Evolutionary conservation across 2,329 filamentous ascomycete species (phyloP), one percentile per base, ranked within the genome.

Genomic region (Fusarium pseudoanthophilum): DNA sequence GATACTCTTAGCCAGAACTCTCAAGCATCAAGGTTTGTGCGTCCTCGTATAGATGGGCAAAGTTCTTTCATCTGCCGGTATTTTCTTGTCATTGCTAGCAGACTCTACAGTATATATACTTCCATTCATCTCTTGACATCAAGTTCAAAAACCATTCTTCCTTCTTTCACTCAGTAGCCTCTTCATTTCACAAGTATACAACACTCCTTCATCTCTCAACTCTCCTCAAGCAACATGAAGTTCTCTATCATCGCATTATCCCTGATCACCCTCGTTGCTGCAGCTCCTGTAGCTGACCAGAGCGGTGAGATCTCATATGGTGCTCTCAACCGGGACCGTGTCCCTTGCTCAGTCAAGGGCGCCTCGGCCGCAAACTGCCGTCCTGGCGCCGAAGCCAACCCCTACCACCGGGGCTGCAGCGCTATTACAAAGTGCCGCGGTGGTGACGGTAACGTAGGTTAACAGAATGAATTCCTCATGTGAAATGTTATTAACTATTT

Each of bases 391-490:
- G 11, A 36, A 20, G 32, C 49, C n/a, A 52, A 52, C 24, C n/a
- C n/a, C 5, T 37, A 26, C 2, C 2, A 52, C 13, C 16, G 49
- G 13, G 49, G 32, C n/a, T 37, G n/a, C n/a, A 52, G 7, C 32
- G 18, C 32, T 3, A 26, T 37, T 11, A 3, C 2, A 10, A 5
- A 15, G 2, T 52, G 49, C 49, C 32, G 49, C 13, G 49, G 18
- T 37, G n/a, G 9, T 21, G 4, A 7, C 15, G 32, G 49, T 26
- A 11, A 8, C 2, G 32, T 26, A 37, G 21, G 49, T 16, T 11
- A 15, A 21, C n/a, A 11, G 16, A 36, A 4, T 1, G 3, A 2
- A 2, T 11, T 52, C 4, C 18, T 15, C 13, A 2, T 11, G 2
- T 8, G 4, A n/a, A 49, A 32, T 3, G 3, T n/a, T 5, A 0